Evolutionary conservation across 2,329 filamentous ascomycete genomes (phyloP), one percentile per base, ranked within the genome.

Genomic region (Thielaviopsis populi): DNA sequence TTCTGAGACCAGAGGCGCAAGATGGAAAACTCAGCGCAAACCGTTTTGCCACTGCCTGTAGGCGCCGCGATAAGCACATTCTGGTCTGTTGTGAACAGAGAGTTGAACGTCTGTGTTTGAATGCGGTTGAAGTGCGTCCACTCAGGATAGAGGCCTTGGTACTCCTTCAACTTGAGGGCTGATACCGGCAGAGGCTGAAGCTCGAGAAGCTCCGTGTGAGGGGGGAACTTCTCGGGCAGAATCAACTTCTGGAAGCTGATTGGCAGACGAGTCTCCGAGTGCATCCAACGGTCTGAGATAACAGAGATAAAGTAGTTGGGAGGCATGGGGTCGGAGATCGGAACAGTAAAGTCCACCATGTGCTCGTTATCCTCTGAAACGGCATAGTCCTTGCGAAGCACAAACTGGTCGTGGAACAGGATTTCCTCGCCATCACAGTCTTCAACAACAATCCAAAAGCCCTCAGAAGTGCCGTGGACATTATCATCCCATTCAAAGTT

Each of bases 251-350:
- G 88, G 77, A 99, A 97, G 0, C 91, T 92, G 1, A 99, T 87
- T 0, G 92, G 87, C 63, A 99, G 78, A 72, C 91, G 91, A 1
- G 91, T 96, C 76, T 99, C 91, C 0, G 92, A 90, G 72, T 96
- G 90, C 90, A 99, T 96, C 94, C 94, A 99, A 69, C 94, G 82
- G 73, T 99, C 94, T 2, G 92, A 97, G 22, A 96, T 77, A 46
- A 99, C 83, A 0, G 91, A 94, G 70, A 99, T 90, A 75, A 99
- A 99, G 77, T 99, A 99, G 74, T 99, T 95, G 0, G 95, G 94
- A 15, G 94, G 94, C 88, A 97, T 95, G 0, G 95, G 95, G 69
- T 99, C 94, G 0, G 90, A 91, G 69, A 99, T 95, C 0, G 94
- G 89, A 2, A 97, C 92, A 0, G 92, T 97, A 70, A 99, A 94